These are phyloP conservation scores for Pholiota molesta DNA, from an alignment of 768 basidiomycete species.

Conservation along the genomic window DNA sequence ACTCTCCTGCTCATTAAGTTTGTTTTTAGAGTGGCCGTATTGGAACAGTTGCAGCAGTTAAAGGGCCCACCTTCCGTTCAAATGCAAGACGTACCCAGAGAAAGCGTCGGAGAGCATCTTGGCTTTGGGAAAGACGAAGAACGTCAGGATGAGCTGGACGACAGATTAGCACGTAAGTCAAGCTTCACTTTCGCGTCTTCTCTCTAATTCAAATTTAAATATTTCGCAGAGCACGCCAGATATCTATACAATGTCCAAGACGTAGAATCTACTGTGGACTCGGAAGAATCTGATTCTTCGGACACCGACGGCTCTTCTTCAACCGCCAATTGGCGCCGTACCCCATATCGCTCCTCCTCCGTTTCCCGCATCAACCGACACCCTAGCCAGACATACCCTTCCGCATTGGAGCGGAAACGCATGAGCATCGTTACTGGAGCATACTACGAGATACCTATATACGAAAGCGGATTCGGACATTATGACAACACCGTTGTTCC, in stretches of 20 bases:
- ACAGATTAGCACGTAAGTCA: conserved; percentile 66
- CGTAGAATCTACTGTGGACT: conserved; percentile 48
- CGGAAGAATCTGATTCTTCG: conserved; percentile 46
- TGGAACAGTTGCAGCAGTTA: conserved; percentile 48
- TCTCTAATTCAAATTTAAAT: background rate
- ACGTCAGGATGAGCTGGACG: conserved; percentile 63
- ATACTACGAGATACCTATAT: conserved; percentile 52
- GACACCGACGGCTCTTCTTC: conserved; percentile 45
- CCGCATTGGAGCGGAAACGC: conserved; percentile 46
- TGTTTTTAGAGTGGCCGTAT: conserved; percentile 33
- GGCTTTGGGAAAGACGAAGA: conserved; percentile 55
- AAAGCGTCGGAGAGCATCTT: conserved; percentile 66
- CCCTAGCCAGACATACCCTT: conserved; percentile 21
- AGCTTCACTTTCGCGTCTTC: background rate
- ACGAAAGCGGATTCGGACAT: conserved; percentile 48
- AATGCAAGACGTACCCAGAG: conserved; percentile 81
- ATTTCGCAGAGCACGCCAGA: conserved; percentile 59
- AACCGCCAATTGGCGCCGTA: conserved; percentile 22
- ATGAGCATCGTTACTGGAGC: conserved; percentile 73
- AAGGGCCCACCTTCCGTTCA: conserved; percentile 80
- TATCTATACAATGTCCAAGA: conserved; percentile 66
- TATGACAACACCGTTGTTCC: conserved; percentile 36
- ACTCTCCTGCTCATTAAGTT: conserved; percentile 4
- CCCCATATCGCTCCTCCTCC: conserved; percentile 24
- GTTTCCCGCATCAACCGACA: conserved; percentile 16